Evolutionary conservation across 805 yeast species (phyloP).

Genomic region (Isabelozyma pseudorhagii): DNA sequence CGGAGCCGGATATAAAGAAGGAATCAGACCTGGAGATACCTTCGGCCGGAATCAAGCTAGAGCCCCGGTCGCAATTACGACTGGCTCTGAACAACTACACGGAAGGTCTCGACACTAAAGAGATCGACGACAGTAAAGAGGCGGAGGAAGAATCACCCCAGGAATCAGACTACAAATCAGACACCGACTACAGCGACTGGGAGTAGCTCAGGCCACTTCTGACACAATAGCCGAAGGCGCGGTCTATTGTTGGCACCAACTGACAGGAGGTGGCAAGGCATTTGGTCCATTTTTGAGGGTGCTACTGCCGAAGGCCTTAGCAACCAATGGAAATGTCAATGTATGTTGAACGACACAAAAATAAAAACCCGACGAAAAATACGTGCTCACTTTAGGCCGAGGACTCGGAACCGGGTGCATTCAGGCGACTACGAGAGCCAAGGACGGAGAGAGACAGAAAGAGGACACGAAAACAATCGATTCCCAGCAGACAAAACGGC

Average conservation of each 20-base stretch:
- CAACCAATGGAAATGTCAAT: neutral
- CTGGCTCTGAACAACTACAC: too few relatives aligned
- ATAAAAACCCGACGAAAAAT: neutral
- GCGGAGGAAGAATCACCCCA: neutral
- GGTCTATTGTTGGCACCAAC: neutral
- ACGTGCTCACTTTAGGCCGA: too few relatives aligned
- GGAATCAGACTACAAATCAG: neutral
- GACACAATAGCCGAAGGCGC: too few relatives aligned
- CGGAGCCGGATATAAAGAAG: constrained; percentile 3
- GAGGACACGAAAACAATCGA: too few relatives aligned
- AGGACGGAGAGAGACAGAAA: too few relatives aligned
- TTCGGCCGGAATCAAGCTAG: neutral
- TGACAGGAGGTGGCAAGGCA: neutral
- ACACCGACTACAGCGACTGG: neutral
- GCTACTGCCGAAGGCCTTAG: neutral
- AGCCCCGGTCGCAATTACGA: neutral
- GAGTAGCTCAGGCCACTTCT: neutral
- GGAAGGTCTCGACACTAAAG: too few relatives aligned
- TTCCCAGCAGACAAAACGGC: too few relatives aligned
- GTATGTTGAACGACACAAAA: neutral
- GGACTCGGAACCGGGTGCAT: too few relatives aligned
- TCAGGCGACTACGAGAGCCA: too few relatives aligned
- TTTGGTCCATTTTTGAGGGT: neutral
- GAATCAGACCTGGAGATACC: neutral
- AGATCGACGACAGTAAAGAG: too few relatives aligned